Conservation (phyloP, 2,329 filamentous ascomycete species). For the Scleromitrula shiraiana region DNA sequence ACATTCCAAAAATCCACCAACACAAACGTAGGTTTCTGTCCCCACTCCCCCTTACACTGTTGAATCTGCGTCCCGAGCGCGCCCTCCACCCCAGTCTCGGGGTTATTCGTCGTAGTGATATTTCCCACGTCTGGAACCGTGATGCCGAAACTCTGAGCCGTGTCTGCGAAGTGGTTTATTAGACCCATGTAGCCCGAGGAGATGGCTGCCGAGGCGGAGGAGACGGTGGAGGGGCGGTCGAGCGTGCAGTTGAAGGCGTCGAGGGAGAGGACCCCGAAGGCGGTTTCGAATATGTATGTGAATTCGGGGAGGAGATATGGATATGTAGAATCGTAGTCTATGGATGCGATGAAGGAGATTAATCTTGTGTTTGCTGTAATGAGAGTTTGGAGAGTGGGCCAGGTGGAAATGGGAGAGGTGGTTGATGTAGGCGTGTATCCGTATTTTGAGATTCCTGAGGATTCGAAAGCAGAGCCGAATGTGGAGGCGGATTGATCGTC, state of each 20-base stretch:
- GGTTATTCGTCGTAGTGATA: slow-evolving; percentile 58
- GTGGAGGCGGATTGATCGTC: slow-evolving; percentile 47
- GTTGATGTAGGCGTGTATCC: slow-evolving; percentile 48
- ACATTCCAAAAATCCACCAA: slow-evolving; percentile 75
- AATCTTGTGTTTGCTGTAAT: slow-evolving; percentile 58
- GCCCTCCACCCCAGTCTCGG: slow-evolving; percentile 38
- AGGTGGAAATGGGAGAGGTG: slow-evolving; percentile 39
- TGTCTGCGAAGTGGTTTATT: slow-evolving; percentile 75
- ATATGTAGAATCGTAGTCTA: slow-evolving; percentile 34
- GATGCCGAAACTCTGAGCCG: slow-evolving; percentile 44
- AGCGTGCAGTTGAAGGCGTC: slow-evolving; percentile 65
- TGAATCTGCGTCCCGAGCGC: slow-evolving; percentile 45
- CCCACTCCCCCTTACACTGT: slow-evolving; percentile 50
- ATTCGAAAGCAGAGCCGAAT: slow-evolving; percentile 36
- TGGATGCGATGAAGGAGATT: slow-evolving; percentile 59
- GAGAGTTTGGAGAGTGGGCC: slow-evolving; percentile 66
- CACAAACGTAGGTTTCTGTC: slow-evolving; percentile 59
- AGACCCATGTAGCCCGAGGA: slow-evolving; percentile 56
- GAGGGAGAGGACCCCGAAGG: slow-evolving; percentile 54
- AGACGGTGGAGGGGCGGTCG: slow-evolving; percentile 51
- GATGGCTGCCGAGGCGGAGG: slow-evolving; percentile 44
- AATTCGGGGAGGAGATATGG: slow-evolving; percentile 59
- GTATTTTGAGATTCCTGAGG: slow-evolving; percentile 52
- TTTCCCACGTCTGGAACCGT: slow-evolving; percentile 52
- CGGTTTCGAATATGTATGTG: slow-evolving; percentile 63